Base-by-base conservation (phyloP, 495 filamentous ascomycete genomes). In the Hyaloscypha variabilis region DNA sequence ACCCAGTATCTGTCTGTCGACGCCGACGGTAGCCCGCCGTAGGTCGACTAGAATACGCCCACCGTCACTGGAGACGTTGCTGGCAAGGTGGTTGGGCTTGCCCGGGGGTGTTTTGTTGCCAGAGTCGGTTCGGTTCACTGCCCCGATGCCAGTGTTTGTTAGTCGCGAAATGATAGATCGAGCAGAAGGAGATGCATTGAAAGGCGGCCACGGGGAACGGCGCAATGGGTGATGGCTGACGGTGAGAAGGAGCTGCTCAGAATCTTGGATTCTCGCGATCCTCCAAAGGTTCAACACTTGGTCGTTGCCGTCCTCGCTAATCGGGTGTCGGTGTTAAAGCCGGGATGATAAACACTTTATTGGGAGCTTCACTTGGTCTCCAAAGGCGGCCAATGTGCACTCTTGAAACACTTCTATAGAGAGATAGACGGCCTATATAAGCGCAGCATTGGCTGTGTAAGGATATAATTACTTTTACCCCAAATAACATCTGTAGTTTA, bases 231-330 rank as follows among this genome's bases (percentile, higher is more conserved):
- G 67, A 64, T 70, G 63, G 28, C 65, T 26, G 26, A 11, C 56
- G 24, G 63, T 54, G 30, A 50, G 46, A 56, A 63, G 64, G 67
- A 10, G 65, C 46, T 56, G 54, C 6, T 54, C 29, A 26, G 52
- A 64, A 60, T 62, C 46, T 66, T 62, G 67, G 60, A 53, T 58
- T 66, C 59, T 67, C 64, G 64, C 64, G 64, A 63, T 64, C 57
- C 58, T 39, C 55, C 64, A 69, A 71, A 52, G 63, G 53, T 66
- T 65, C 51, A 65, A 17, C 54, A 13, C 24, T 46, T 5, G 58
- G 39, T 46, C 39, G 17, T 55, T 30, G 58, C 39, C 34, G 23
- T 29, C 34, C 19, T 50, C 36, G 46, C 29, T 50, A 51, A 62
- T 29, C 26, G 29, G 29, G 29, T 4, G 26, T 30, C 10, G 8